Base-by-base conservation (phyloP, 495 filamentous ascomycete species). In the Talaromyces borbonicus region DNA sequence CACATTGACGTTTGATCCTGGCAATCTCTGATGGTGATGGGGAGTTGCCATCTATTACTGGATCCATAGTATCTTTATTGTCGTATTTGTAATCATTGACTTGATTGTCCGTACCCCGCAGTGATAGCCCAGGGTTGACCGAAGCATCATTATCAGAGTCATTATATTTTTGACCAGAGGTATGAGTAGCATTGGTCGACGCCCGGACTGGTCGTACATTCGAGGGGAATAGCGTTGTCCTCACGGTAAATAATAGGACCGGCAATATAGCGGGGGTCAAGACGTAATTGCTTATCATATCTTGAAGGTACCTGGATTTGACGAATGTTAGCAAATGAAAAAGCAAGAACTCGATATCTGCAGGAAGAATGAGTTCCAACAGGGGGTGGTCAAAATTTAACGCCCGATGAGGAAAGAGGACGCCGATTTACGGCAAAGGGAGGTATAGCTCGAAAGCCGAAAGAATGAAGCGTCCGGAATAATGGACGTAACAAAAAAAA, bases 201-300 rank as follows among this genome's bases (percentile, higher is more conserved):
- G 16, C 52, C 49, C 33, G 18, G 22, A 16, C 35, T 16, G 69
- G 67, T 43, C 75, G 67, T 15, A 76, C 63, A 64, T 92, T 90
- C 66, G 81, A 77, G 22, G 90, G 88, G 59, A 94, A 94, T 33
- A 95, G 64, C 44, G 81, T 72, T 40, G 73, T 75, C 59, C 90
- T 80, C 54, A 79, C 71, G 46, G 72, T 74, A 56, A 79, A 77
- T 49, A 97, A 80, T 47, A 89, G 68, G 52, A 77, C 73, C 61
- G 87, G 85, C 43, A 92, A 71, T 54, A 80, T 71, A 47, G 73
- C 65, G 43, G 85, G 75, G 65, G 80, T 76, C 19, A 84, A 67
- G 47, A 93, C 59, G 55, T 78, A 68, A 43, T 72, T 70, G 50
- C 75, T 67, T 52, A 94, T 75, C 52, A 75, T 74, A 60, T 84